Evolutionary conservation across 345 rosid species (phyloP), one percentile per base, ranked within the genome.

Genomic region (Moringa oleifera): DNA sequence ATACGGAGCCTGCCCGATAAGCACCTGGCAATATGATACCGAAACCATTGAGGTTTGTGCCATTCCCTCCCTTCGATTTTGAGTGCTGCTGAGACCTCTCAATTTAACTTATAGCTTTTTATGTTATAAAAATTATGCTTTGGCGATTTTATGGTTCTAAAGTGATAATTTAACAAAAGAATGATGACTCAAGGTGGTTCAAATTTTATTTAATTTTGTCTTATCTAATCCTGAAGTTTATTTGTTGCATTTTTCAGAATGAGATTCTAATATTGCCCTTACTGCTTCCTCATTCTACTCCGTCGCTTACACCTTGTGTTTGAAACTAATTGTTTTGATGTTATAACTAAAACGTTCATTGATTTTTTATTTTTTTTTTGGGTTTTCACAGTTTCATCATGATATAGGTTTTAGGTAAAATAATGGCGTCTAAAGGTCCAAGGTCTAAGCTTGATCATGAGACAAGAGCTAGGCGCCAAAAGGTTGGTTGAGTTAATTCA

Each of bases 391-490:
- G 46, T 51, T 61, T 25, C 46, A 67, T 55, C 20, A 75, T 70
- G 72, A 59, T 59, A 59, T 70, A 67, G 58, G 24, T 58, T 36
- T 53, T 28, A 18, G 64, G 71, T 47, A 58, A 69, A 46, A 73
- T 71, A 67, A 85, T 85, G 91, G 86, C 88, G 16, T 80, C 91
- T 41, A 85, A 85, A 73, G 91, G 84, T 68, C 81, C 81, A 37
- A 77, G 80, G 72, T 71, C 86, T 59, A 88, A 76, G 85, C 87
- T 85, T 62, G 97, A 91, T 72, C 85, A 70, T 58, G 97, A 91
- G 51, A 81, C 94, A 28, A 80, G 80, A 83, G 82, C 94, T 83
- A 85, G 86, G 75, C 96, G 97, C 58, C 96, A 83, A 19, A 91
- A 88, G 96, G 97, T 86, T 52, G 56, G 74, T 59, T 18, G 20